Conservation (phyloP, 2,329 filamentous ascomycete species). For the Aureobasidium sp. region DNA sequence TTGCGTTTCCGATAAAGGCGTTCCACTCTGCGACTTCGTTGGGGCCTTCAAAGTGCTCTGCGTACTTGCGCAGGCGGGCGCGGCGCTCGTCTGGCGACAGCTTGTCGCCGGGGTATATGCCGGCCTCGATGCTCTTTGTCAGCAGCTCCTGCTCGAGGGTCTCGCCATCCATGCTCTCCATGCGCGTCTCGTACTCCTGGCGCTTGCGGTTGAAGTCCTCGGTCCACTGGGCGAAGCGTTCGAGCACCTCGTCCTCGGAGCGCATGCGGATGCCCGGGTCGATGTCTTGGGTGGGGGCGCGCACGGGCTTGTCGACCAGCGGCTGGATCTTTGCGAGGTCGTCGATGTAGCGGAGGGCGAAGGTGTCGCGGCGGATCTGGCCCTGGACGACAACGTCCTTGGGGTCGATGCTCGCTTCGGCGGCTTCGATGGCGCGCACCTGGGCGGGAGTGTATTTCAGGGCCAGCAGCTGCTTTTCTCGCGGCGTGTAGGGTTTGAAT, state of each 20-base stretch:
- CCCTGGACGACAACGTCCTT: slow-evolving; percentile 68
- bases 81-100: slow-evolving; percentile 16
- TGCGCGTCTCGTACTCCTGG: slow-evolving; percentile 31
- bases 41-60: slow-evolving; percentile 34
- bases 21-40: slow-evolving; percentile 30
- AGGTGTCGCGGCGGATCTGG: slow-evolving; percentile 60
- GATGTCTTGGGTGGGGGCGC: slow-evolving; percentile 38
- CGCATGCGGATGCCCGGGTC: slow-evolving; percentile 53
- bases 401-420: slow-evolving; percentile 65
- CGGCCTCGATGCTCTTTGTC: slow-evolving; percentile 14
- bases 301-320: slow-evolving; percentile 57
- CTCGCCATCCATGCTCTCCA: slow-evolving; percentile 18
- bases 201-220: slow-evolving; percentile 11
- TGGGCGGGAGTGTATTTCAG: slow-evolving; percentile 72
- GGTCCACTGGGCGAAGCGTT: slow-evolving; percentile 43
- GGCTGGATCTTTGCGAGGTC: slow-evolving; percentile 72
- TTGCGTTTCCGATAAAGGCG: slow-evolving; percentile 37
- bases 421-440: slow-evolving; percentile 70
- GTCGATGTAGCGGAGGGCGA: slow-evolving; percentile 67
- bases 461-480: slow-evolving; percentile 54
- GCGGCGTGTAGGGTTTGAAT: slow-evolving; percentile 56
- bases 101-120: slow-evolving; percentile 21
- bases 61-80: slow-evolving; percentile 8
- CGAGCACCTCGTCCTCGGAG: slow-evolving; percentile 50
- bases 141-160: slow-evolving; percentile 20